Evolutionary conservation across 2,329 filamentous ascomycete genomes (phyloP), one percentile per base, ranked within the genome.

Genomic region (Cladosporium sp.): DNA sequence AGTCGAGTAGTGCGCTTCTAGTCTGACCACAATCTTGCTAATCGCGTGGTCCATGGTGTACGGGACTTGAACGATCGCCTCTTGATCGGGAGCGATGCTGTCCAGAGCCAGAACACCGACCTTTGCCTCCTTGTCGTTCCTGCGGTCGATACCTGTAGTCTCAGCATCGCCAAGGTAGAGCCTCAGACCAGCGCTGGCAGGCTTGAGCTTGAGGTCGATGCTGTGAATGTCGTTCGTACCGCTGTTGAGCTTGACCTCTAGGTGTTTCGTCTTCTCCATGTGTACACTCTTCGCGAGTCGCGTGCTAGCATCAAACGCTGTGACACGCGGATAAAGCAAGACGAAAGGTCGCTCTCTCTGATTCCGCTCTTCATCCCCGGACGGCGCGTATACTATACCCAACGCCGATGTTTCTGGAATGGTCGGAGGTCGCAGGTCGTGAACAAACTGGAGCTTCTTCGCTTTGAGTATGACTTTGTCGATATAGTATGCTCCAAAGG

Each of bases 11-110:
- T 65, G 66, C 11, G 70, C 68, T 66, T 76, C 93, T n/a, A 94
- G 79, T 67, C 88, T 89, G 64, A 94, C 83, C 0, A 88, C 85
- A 1, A 97, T 85, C 39, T 88, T 63, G 32, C 60, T 64, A 23
- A 58, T 58, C 2, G 62, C 51, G 92, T 91, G 88, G 75, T 97
- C 93, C 13, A 94, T 84, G 0, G 90, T 93, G 72, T 96, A 99
- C 0, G 93, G 94, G 56, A 93, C 85, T 7, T 83, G 82, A 25
- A 97, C 81, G 25, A 82, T 87, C 23, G 90, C 77, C 0, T 73
- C 78, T 0, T 81, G 80, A 2, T 82, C 72, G 0, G 81, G 23
- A 1, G 43, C 51, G 13, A 76, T 67, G n/a, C 28, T 48, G 26
- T 67, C 65, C 3, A 76, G 66, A 21, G 53, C 21, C 8, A 75